Conservation (phyloP, 345 rosid species). For the Tarenaya hassleriana region DNA sequence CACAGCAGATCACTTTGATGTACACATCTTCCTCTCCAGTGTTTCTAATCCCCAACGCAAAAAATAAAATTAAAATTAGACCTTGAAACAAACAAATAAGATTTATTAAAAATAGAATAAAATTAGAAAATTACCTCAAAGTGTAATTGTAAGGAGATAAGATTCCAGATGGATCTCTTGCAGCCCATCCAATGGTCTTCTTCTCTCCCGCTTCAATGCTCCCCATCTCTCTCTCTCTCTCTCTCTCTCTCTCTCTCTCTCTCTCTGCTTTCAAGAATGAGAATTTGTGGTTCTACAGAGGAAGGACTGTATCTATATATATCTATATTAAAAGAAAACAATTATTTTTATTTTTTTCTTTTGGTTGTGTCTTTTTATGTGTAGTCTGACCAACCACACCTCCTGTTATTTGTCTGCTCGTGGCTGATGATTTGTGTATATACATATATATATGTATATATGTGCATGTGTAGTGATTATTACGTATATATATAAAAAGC, state of each 20-base stretch:
- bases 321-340: no score
- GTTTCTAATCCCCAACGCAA: conserved; percentile 28
- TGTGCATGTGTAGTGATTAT: no score
- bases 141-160: conserved; percentile 55
- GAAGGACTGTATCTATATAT: not conserved
- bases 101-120: not conserved
- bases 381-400: no score
- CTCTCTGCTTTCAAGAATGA: conserved; percentile 1
- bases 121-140: conserved; percentile 39
- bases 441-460: no score
- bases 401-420: no score
- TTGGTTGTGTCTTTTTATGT: no score
- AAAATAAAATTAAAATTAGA: not conserved
- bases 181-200: conserved; percentile 69
- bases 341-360: no score
- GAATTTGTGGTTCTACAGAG: conserved; percentile 10
- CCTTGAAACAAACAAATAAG: not conserved
- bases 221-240: conserved; percentile 31
- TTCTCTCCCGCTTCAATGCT: conserved; percentile 37
- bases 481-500: no score
- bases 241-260: conserved; percentile 2
- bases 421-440: no score
- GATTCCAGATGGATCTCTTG: conserved; percentile 63
- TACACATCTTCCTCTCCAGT: conserved; percentile 67
- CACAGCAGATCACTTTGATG: conserved; percentile 59